These are phyloP conservation scores for Ogataea saltuana DNA, from an alignment of 805 yeast species.

Conservation along the genomic window DNA sequence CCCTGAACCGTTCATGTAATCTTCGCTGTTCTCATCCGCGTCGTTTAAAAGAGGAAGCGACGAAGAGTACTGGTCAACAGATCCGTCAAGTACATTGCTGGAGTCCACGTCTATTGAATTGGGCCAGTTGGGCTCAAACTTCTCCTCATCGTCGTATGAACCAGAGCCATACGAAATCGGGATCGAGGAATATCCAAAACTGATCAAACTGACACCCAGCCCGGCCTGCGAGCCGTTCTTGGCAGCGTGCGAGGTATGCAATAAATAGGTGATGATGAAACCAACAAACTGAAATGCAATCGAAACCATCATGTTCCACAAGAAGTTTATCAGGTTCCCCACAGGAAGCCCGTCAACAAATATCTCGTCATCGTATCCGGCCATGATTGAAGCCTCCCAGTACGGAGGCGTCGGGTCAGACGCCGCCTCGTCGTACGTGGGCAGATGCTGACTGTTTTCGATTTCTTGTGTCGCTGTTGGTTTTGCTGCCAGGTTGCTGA, in stretches of 20 bases:
- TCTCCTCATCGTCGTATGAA: constrained; percentile 28
- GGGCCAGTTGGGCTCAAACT: constrained; percentile 59
- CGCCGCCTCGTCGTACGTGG: constrained; percentile 93
- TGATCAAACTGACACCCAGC: constrained; percentile 77
- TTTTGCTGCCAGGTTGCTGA: constrained; percentile 87
- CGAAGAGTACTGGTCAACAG: constrained; percentile 31
- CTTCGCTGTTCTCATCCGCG: constrained; percentile 16
- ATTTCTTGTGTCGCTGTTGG: constrained; percentile 52
- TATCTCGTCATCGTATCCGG: constrained; percentile 83
- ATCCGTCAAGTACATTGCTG: constrained; percentile 25
- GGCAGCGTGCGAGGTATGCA: constrained; percentile 97
- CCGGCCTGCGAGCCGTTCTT: constrained; percentile 95
- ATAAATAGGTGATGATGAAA: constrained; percentile 80
- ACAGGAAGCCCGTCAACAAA: constrained; percentile 95
- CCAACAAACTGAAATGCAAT: constrained; percentile 94
- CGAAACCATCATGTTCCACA: constrained; percentile 88
- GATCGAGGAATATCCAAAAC: constrained; percentile 61
- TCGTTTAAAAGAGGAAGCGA: constrained; percentile 16
- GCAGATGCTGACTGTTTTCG: constrained; percentile 59
- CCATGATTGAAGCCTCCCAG: constrained; percentile 88
- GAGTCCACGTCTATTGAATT: constrained; percentile 49
- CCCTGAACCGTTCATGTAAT: neutral
- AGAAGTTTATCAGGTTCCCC: constrained; percentile 82
- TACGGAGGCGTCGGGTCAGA: constrained; percentile 94
- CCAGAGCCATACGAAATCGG: constrained; percentile 41